Evolutionary conservation across 768 basidiomycete genomes (phyloP), one percentile per base, ranked within the genome.

Genomic region (Mycena amicta): DNA sequence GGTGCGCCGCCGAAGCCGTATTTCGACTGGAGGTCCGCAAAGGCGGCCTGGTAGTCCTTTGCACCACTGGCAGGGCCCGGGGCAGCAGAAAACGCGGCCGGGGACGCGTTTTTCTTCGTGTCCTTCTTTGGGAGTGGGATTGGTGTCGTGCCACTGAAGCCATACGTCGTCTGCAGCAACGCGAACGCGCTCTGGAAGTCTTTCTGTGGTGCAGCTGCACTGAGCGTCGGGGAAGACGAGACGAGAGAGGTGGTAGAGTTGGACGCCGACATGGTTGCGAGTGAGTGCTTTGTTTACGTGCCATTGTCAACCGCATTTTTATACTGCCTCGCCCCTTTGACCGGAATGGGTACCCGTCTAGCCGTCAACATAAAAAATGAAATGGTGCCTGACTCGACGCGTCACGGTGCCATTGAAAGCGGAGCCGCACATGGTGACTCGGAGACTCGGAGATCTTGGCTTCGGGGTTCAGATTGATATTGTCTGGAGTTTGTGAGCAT

Each of bases 201-300:
- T 30, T 53, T 40, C 30, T 50, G 41, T 6, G 22, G 20, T 4
- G 30, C 37, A 15, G 4, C 22, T 8, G 3, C 39, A 18, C 47
- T 29, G n/a, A 29, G 53, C 11, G 55, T n/a, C 23, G 47, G 53
- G 33, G 53, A 59, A 16, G 58, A 59, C 25, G 53, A 54, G 53
- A 33, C 39, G 39, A 59, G 58, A 22, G 58, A 54, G 29, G 45
- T 15, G 29, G 53, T 59, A n/a, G 57, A 59, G 47, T 6, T 13
- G 41, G 41, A 43, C 20, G 55, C 29, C 3, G 47, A 50, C 25
- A 18, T 46, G 41, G 18, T 23, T 31, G 28, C n/a, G 20, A 23
- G 26, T 50, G 12, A 15, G 47, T 26, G 23, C 11, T 50, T 50
- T 5, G 16, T 50, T 11, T 15, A 25, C 4, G 47, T 25, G 16